Evolutionary conservation across 768 basidiomycete genomes (phyloP).

Genomic region (Pleurotus cornucopiae): DNA sequence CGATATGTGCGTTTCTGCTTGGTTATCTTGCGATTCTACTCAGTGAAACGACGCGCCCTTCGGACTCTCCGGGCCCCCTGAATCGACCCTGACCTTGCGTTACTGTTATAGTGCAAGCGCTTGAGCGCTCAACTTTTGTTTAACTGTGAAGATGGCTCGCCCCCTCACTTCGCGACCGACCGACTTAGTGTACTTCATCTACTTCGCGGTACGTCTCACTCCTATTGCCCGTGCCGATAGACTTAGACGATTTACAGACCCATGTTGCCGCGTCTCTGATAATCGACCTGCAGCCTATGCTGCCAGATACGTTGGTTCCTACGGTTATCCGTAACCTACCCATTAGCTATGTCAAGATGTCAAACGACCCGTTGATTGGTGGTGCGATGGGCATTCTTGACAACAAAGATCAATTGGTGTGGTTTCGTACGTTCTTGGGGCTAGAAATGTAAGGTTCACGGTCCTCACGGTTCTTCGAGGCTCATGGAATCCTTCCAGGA

Average conservation of each 20-base stretch:
- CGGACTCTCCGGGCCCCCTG: too few relatives aligned
- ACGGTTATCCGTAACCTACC: constrained; percentile 37
- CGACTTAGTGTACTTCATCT: constrained; percentile 66
- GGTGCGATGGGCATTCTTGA: constrained; percentile 41
- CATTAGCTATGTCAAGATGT: constrained; percentile 48
- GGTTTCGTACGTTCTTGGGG: constrained; percentile 64
- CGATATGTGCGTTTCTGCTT: too few relatives aligned
- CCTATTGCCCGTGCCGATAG: neutral
- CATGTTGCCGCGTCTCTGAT: constrained; percentile 69
- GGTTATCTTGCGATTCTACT: too few relatives aligned
- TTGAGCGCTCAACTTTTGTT: too few relatives aligned
- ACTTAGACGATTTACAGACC: constrained; percentile 23
- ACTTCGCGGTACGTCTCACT: constrained; percentile 48
- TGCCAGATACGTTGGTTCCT: constrained; percentile 50
- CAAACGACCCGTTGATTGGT: constrained; percentile 65
- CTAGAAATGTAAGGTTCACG: constrained; percentile 51
- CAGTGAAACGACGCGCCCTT: too few relatives aligned
- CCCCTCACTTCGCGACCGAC: constrained; percentile 55
- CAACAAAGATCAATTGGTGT: constrained; percentile 33
- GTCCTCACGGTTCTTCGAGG: neutral
- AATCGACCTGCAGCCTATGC: constrained; percentile 69
- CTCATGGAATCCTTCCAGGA: constrained; percentile 24
- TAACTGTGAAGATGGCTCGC: neutral
- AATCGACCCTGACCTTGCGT: too few relatives aligned
- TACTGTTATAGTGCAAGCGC: too few relatives aligned